phyloP scores from a whole-genome alignment of 306 rosid species.

The Sindora glabra region DNA sequence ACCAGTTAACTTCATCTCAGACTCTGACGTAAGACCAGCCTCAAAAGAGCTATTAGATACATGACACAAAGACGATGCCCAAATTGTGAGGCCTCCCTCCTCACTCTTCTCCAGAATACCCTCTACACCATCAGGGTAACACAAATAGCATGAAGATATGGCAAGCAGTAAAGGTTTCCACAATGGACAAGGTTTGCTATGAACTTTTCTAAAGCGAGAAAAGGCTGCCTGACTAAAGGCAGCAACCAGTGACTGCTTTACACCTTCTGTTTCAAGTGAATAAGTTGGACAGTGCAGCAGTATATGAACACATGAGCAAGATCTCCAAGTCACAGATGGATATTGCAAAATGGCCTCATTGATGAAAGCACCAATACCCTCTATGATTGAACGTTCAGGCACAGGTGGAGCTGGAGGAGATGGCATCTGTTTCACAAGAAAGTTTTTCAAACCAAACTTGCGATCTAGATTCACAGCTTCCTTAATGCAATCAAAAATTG shows the following conservation, averaged over 20 bases:
- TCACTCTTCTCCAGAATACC: conserved; percentile 56
- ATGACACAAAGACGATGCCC: conserved; percentile 64
- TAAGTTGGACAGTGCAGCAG: conserved; percentile 57
- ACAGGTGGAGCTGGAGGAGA: conserved; percentile 83
- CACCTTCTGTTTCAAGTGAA: conserved; percentile 51
- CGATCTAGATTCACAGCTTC: conserved; percentile 54
- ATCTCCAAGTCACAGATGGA: conserved; percentile 72
- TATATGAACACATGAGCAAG: conserved; percentile 78
- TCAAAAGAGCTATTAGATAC: conserved; percentile 47
- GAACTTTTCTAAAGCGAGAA: conserved; percentile 48
- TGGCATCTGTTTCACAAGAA: conserved; percentile 50
- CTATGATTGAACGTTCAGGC: conserved; percentile 55
- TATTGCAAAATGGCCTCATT: conserved; percentile 65
- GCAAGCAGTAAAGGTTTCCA: conserved; percentile 86
- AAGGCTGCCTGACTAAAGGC: conserved; percentile 51
- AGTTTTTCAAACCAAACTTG: conserved; percentile 41
- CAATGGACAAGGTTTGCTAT: conserved; percentile 40
- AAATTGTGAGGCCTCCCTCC: conserved; percentile 47
- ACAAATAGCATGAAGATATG: conserved; percentile 74
- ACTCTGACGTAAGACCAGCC: conserved; percentile 40
- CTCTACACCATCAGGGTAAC: conserved; percentile 68
- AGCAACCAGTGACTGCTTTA: conserved; percentile 55
- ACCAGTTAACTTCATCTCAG: conserved; percentile 76
- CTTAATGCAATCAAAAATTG: conserved; percentile 69
- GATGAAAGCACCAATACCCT: conserved; percentile 64